Conservation (phyloP, 208 protist genomes). For the Naegleria fowleri region DNA sequence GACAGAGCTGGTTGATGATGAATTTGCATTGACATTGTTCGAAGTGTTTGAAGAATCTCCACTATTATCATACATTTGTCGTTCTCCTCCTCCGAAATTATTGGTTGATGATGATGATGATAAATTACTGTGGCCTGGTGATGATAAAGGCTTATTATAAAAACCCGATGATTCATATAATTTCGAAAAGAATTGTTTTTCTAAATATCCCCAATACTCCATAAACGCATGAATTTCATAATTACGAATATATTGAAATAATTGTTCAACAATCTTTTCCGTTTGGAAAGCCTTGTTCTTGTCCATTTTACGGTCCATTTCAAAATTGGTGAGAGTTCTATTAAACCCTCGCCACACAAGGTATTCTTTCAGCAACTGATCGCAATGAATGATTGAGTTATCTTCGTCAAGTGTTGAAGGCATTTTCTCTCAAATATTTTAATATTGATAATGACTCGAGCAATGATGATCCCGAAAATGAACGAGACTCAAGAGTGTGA, state of each 20-base stretch:
- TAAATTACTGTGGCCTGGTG: not conserved
- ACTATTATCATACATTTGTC: too few relatives aligned
- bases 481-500: not conserved
- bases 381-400: not conserved
- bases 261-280: slow-evolving; percentile 25
- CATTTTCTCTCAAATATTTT: not conserved
- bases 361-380: slow-evolving; percentile 16
- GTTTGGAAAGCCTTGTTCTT: not conserved
- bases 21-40: not conserved
- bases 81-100: not conserved
- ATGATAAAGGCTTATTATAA: not conserved
- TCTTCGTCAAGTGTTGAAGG: not conserved
- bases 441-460: not conserved
- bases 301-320: not conserved
- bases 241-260: not conserved
- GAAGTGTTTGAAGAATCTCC: not conserved
- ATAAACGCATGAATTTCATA: slow-evolving; percentile 6
- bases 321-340: slow-evolving; percentile 11
- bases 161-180: not conserved
- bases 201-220: slow-evolving; percentile 28
- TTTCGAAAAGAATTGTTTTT: slow-evolving; percentile 11
- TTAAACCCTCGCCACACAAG: not conserved
- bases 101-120: not conserved
- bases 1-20: not conserved
- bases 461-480: not conserved